Conservation (phyloP, 257 asterid species). For the Gentiana dahurica region DNA sequence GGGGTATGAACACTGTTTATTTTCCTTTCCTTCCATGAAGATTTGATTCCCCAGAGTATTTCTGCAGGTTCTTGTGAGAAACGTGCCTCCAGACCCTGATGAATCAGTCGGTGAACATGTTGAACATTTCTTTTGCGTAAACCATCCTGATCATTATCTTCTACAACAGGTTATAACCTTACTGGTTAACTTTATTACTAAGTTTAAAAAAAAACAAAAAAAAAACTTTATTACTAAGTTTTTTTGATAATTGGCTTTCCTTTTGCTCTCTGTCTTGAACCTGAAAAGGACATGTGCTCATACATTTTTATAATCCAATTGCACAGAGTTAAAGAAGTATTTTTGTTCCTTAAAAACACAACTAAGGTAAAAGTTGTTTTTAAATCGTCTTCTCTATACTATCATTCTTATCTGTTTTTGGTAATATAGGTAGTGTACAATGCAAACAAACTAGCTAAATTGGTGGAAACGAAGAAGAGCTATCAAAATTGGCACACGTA, state of each 20-base stretch:
- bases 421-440: conserved; percentile 54
- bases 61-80: conserved; percentile 82
- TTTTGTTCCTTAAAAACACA: not conserved
- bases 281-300: not conserved
- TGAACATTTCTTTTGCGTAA: conserved; percentile 91
- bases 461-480: conserved; percentile 59
- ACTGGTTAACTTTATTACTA: not conserved
- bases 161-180: conserved; percentile 45
- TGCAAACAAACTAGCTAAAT: conserved; percentile 50
- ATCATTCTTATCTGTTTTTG: not conserved
- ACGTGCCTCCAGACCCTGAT: conserved; percentile 88
- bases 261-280: not conserved
- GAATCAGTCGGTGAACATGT: conserved; percentile 88
- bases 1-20: no score
- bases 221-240: no score
- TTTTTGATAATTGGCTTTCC: not conserved
- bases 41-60: conserved; percentile 3
- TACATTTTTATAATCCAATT: no score
- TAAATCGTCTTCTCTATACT: not conserved
- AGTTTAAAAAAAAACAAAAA: no score
- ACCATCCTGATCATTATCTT: conserved; percentile 79
- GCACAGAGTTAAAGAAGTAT: not conserved
- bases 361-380: no score
- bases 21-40: no score
- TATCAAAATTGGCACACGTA: conserved; percentile 61